Conservation (phyloP, 2,329 filamentous ascomycete species). For the Iodosphaeria phyllophila region DNA sequence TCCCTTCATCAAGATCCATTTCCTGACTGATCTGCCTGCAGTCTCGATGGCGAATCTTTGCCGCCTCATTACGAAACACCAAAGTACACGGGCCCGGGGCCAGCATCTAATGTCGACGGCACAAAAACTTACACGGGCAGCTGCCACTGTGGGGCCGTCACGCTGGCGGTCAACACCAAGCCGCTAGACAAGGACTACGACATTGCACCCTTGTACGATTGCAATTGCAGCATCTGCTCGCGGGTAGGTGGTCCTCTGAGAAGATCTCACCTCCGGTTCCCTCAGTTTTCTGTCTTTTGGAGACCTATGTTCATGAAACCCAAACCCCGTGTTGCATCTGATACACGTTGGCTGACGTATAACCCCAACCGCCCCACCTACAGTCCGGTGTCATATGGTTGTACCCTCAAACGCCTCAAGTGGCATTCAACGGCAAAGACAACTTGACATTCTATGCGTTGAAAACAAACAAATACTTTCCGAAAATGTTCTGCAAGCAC, state of each 20-base stretch:
- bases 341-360: too few species aligned
- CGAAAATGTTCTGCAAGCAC: too few species aligned
- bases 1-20: neutral
- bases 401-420: conserved; percentile 20
- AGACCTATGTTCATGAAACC: neutral
- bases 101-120: conserved; percentile 16
- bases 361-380: too few species aligned
- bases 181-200: conserved; percentile 19
- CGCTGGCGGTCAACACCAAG: conserved; percentile 20
- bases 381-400: conserved; percentile 25
- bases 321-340: neutral
- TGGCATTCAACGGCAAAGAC: conserved; percentile 20
- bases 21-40: conserved; percentile 4
- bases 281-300: neutral
- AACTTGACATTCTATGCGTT: conserved; percentile 22
- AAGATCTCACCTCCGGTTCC: neutral
- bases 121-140: conserved; percentile 26
- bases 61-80: conserved; percentile 16
- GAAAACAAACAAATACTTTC: too few species aligned
- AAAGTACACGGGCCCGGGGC: conserved; percentile 21
- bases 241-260: conserved; percentile 13
- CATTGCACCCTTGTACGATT: conserved; percentile 18
- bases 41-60: conserved; percentile 18
- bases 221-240: conserved; percentile 32
- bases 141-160: conserved; percentile 33